phyloP scores from a whole-genome alignment of 306 rosid species.

The Castanospermum australe region DNA sequence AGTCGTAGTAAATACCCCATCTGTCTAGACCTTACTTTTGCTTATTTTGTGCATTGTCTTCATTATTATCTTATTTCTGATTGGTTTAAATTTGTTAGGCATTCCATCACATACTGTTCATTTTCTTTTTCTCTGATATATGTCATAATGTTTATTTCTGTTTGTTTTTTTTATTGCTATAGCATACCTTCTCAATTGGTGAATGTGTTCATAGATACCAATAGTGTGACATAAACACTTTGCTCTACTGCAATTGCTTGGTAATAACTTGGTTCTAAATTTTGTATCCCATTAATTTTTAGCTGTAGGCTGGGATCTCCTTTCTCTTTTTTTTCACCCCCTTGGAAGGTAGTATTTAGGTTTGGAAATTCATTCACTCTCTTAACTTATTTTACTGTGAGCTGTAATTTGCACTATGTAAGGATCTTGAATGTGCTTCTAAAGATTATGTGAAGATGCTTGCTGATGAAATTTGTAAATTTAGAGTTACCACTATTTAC shows the following conservation, averaged over 20 bases:
- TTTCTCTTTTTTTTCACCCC: background rate
- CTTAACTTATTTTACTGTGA: conserved; percentile 21
- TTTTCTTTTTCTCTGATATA: background rate
- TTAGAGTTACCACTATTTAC: conserved; percentile 13
- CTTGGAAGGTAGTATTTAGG: conserved; percentile 17
- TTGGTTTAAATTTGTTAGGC: background rate
- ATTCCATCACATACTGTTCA: background rate
- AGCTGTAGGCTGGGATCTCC: conserved; percentile 20
- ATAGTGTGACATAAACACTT: conserved; percentile 6
- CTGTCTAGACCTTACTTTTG: background rate
- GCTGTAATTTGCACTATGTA: conserved; percentile 35
- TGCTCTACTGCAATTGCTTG: conserved; percentile 18
- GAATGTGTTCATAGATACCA: conserved; percentile 12
- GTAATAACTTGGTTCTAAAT: background rate
- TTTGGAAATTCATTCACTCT: conserved; percentile 7
- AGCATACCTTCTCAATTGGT: background rate
- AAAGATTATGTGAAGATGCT: conserved; percentile 22
- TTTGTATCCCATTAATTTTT: conserved; percentile 24
- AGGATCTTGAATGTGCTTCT: conserved; percentile 24
- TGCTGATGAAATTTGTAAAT: conserved; percentile 31
- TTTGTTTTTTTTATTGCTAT: background rate
- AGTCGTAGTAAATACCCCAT: background rate
- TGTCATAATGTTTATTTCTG: background rate
- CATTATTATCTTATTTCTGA: background rate
- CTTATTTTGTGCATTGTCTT: background rate